These are phyloP conservation scores for Venturia pyrina DNA, from an alignment of 2,329 filamentous ascomycete genomes.

Conservation along the genomic window DNA sequence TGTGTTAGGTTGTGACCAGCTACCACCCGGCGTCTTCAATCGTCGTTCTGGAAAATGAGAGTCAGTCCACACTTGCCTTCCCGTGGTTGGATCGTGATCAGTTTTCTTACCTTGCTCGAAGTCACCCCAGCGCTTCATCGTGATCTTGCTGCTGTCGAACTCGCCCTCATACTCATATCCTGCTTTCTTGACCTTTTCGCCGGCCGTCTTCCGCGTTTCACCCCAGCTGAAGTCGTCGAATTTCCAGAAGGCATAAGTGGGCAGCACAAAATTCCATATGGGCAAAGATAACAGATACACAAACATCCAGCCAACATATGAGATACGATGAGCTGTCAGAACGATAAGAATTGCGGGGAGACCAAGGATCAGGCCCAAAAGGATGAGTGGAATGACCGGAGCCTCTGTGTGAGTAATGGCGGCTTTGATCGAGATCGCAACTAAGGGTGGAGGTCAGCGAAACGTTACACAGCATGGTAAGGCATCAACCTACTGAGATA, in stretches of 20 bases:
- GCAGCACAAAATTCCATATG: constrained; percentile 95
- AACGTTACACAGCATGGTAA: constrained; percentile 12
- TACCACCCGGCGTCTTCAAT: constrained; percentile 28
- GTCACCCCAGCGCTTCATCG: constrained; percentile 97
- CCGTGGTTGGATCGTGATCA: not conserved
- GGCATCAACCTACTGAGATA: constrained; percentile 66
- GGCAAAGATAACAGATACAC: constrained; percentile 91
- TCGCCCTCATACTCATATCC: constrained; percentile 86
- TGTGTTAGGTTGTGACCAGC: constrained; percentile 27
- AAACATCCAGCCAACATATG: constrained; percentile 92
- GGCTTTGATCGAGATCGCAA: constrained; percentile 74
- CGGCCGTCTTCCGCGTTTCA: constrained; percentile 89
- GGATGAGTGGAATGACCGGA: constrained; percentile 81
- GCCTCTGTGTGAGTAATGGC: constrained; percentile 45
- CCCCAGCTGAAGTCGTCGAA: constrained; percentile 99
- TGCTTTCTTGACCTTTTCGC: constrained; percentile 78
- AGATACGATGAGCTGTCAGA: constrained; percentile 82
- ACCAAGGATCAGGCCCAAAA: constrained; percentile 84
- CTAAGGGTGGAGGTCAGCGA: constrained; percentile 31
- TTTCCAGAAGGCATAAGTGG: constrained; percentile 95
- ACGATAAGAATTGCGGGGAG: constrained; percentile 86
- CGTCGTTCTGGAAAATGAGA: constrained; percentile 28
- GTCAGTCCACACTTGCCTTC: not conserved
- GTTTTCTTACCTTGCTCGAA: constrained; percentile 60
- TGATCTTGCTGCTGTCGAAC: constrained; percentile 97